These are phyloP conservation scores for Stipa capillata DNA, from an alignment of 176 grass and related monocot genomes.

Conservation along the genomic window DNA sequence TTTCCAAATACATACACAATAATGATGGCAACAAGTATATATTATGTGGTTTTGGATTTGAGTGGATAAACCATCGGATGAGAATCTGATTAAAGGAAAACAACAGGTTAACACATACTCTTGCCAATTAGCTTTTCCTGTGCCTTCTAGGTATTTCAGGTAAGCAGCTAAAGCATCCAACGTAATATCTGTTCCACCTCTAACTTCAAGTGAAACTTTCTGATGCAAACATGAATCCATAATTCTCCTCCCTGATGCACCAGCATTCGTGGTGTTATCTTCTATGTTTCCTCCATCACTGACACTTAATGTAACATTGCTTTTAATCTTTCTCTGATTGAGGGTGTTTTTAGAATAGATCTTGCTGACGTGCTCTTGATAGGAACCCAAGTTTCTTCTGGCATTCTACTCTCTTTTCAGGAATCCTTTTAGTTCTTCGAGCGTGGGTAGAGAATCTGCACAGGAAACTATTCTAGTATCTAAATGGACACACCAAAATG, in stretches of 20 bases:
- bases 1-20: neutral
- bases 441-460: constrained; percentile 66
- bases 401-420: constrained; percentile 15
- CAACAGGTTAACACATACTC: constrained; percentile 44
- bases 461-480: constrained; percentile 8
- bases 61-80: neutral
- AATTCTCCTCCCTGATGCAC: constrained; percentile 34
- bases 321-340: constrained; percentile 34
- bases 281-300: constrained; percentile 21
- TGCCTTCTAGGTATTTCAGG: constrained; percentile 87
- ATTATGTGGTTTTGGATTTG: neutral
- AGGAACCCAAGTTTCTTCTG: constrained; percentile 52
- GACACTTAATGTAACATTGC: constrained; percentile 17
- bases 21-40: neutral
- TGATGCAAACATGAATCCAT: constrained; percentile 66
- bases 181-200: constrained; percentile 56
- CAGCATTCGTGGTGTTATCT: constrained; percentile 14
- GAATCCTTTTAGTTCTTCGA: constrained; percentile 71
- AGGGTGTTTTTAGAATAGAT: constrained; percentile 40
- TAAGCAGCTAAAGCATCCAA: constrained; percentile 82
- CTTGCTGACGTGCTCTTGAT: constrained; percentile 42
- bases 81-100: constrained; percentile 8
- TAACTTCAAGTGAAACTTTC: constrained; percentile 54
- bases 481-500: neutral
- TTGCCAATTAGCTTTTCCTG: constrained; percentile 81